phyloP scores from a whole-genome alignment of 1,139 yeast genomes.

The Geotrichum bryndzae region DNA sequence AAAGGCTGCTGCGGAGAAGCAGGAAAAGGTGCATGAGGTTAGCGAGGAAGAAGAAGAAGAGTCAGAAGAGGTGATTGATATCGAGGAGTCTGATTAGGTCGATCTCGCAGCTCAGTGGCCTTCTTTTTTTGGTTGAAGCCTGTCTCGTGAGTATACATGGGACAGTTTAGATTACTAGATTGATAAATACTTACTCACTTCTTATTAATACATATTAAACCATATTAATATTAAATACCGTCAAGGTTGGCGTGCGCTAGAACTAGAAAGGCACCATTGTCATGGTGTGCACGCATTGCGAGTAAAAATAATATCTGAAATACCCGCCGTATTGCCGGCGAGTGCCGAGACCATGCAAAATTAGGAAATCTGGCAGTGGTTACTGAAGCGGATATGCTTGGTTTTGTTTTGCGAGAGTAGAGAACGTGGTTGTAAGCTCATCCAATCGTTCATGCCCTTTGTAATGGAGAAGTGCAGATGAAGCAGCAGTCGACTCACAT shows the following conservation, averaged over 20 bases:
- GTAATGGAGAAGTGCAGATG: not conserved
- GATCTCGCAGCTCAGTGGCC: not conserved
- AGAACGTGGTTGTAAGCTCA: not conserved
- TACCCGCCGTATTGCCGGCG: not conserved
- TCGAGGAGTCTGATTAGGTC: not conserved
- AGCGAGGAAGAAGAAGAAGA: not conserved
- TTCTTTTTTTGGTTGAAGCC: not conserved
- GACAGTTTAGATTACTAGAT: not conserved
- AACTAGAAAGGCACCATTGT: not conserved
- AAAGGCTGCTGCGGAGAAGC: not conserved
- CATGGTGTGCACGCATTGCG: not conserved
- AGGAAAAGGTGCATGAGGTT: not conserved
- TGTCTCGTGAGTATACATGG: not conserved
- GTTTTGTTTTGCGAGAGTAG: not conserved
- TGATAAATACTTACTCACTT: not conserved
- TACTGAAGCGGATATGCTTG: not conserved
- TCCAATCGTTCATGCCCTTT: too few species aligned
- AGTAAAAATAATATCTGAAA: not conserved
- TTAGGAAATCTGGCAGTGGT: not conserved
- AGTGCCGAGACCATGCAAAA: not conserved
- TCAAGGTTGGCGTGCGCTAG: not conserved
- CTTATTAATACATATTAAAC: not conserved
- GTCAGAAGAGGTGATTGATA: not conserved
- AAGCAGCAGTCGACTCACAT: too few species aligned
- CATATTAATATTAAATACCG: not conserved